A percentile compares a stretch with the other conserved stretches of the same genome.
Conservation (phyloP, 2,329 filamentous ascomycete genomes). For the Sarocladium strictum region DNA sequence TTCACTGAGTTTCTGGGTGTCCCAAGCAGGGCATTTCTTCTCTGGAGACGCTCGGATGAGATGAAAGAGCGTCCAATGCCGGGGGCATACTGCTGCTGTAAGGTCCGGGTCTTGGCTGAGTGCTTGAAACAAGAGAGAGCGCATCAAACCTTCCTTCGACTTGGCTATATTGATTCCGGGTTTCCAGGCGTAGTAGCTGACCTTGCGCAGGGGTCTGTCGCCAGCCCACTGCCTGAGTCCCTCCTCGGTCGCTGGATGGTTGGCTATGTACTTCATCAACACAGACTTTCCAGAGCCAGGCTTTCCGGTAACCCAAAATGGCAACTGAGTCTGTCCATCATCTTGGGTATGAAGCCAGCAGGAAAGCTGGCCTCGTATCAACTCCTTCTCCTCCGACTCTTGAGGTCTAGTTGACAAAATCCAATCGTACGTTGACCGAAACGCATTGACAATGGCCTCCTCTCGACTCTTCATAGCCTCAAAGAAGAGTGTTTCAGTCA, state of each 20-base stretch:
- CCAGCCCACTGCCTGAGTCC: constrained; percentile 28
- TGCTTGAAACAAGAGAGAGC: constrained; percentile 13
- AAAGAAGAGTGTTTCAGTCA: not conserved
- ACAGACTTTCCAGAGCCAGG: constrained; percentile 41
- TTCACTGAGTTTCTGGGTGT: not conserved
- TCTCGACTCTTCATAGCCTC: constrained; percentile 5
- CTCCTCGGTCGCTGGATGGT: constrained; percentile 19
- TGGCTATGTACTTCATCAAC: constrained; percentile 36
- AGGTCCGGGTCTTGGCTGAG: not conserved
- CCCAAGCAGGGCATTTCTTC: not conserved
- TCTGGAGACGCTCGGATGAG: not conserved
- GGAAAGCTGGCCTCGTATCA: constrained; percentile 14
- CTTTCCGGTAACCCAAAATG: constrained; percentile 36
- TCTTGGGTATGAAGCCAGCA: not conserved
- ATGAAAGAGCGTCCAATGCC: not conserved
- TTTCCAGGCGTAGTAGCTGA: constrained; percentile 35
- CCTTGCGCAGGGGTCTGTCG: constrained; percentile 20
- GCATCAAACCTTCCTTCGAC: constrained; percentile 33
- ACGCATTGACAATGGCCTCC: constrained; percentile 10
- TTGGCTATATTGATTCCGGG: constrained; percentile 31
- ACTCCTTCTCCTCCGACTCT: not conserved
- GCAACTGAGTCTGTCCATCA: not conserved
- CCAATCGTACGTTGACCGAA: constrained; percentile 11
- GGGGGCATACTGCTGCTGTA: constrained; percentile 3
- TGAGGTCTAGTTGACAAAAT: constrained; percentile 2